phyloP scores from a whole-genome alignment of 2,329 filamentous ascomycete species.

The Elsinoe batatas region DNA sequence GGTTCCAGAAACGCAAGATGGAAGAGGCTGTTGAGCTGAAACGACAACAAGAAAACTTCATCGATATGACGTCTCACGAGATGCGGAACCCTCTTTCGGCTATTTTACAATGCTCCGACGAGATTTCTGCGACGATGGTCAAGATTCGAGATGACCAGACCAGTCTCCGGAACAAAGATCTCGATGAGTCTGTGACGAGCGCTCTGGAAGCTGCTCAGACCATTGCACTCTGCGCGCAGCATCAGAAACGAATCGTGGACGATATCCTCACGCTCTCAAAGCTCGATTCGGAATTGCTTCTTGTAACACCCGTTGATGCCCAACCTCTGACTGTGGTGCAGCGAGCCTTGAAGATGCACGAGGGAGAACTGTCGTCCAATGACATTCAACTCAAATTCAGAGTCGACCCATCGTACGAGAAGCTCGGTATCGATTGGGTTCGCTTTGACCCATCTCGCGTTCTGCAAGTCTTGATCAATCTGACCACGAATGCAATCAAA shows the following conservation, averaged over 20 bases:
- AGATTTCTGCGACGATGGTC: slow-evolving; percentile 49
- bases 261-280: slow-evolving; percentile 66
- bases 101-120: slow-evolving; percentile 66
- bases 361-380: slow-evolving; percentile 60
- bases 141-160: slow-evolving; percentile 38
- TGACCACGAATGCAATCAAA: slow-evolving; percentile 73
- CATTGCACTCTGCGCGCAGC: slow-evolving; percentile 66
- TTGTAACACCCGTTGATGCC: slow-evolving; percentile 60
- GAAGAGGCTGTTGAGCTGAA: slow-evolving; percentile 76
- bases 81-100: slow-evolving; percentile 65
- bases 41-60: slow-evolving; percentile 70
- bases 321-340: slow-evolving; percentile 58
- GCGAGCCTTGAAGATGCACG: slow-evolving; percentile 66
- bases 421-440: slow-evolving; percentile 54
- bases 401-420: slow-evolving; percentile 51
- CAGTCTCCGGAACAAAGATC: slow-evolving; percentile 27
- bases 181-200: slow-evolving; percentile 42
- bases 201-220: slow-evolving; percentile 67
- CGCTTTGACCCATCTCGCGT: slow-evolving; percentile 65
- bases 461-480: slow-evolving; percentile 69
- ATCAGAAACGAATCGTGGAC: slow-evolving; percentile 72
- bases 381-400: slow-evolving; percentile 57
- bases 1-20: slow-evolving; percentile 65
- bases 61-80: slow-evolving; percentile 68
- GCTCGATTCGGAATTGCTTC: slow-evolving; percentile 63